Base-by-base conservation (phyloP, 768 basidiomycete species). In the Tylopilus intermedius region DNA sequence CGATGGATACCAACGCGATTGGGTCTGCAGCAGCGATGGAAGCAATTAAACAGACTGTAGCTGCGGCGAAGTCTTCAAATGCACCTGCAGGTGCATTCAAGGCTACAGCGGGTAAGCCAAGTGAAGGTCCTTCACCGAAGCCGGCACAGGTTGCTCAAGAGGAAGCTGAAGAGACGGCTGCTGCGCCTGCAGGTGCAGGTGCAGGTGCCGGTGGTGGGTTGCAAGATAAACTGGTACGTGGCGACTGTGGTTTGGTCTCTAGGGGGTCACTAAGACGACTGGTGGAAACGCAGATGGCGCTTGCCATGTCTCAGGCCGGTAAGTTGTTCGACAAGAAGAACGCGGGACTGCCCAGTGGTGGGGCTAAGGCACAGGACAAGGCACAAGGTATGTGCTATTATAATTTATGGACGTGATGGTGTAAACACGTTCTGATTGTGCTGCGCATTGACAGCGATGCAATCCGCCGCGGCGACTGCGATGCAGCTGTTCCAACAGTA, bases 311-410 rank as follows among this genome's bases (percentile, higher is more conserved):
- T 3, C 65, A 70, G 0, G 67, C 67, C 2, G 65, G 67, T 1
- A 68, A 67, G 33, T 8, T 68, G 30, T 68, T 68, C 22, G 67
- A 68, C 27, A 68, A 68, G 62, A 70, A 68, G 58, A 66, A 62
- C 14, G 55, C 47, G 21, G 62, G 63, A 7, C 51, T 49, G 33
- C n/a, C 38, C n/a, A 33, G 51, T n/a, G 50, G 54, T 15, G 58
- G 47, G 3, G 48, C 42, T 22, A 46, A 59, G 22, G 13, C 54
- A 0, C 38, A 59, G 32, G 65, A 56, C 50, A 69, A 70, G 57
- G 50, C 62, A 5, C 59, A 70, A 61, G 67, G 67, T 65, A 40
- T 9, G 48, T 54, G 13, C 27, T 11, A 13, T 29, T 29, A 11
- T 30, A 30, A 33, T 33, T 13, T 33, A 8, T 39, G 30, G 32